phyloP scores from a whole-genome alignment of 2,329 filamentous ascomycete genomes.

The Westerdykella ornata region DNA sequence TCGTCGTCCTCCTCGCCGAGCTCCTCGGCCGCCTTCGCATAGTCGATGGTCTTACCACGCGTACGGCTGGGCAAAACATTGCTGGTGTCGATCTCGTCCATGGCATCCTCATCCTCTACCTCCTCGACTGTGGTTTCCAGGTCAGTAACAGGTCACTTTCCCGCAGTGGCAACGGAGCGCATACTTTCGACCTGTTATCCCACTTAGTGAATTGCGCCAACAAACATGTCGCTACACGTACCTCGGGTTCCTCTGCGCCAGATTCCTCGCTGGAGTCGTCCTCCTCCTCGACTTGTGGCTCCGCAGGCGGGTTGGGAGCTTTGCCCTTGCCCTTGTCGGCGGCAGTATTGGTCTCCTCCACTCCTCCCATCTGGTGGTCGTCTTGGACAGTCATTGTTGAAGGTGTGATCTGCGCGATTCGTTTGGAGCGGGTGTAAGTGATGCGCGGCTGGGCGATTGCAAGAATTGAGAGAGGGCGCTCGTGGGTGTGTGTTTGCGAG shows the following conservation, averaged over 20 bases:
- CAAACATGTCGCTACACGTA: constrained; percentile 34
- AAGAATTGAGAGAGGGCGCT: not conserved
- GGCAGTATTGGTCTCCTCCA: constrained; percentile 40
- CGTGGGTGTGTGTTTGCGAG: not conserved
- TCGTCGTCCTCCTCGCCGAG: constrained; percentile 68
- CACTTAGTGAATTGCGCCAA: constrained; percentile 23
- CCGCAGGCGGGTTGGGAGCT: constrained; percentile 51
- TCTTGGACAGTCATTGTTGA: constrained; percentile 30
- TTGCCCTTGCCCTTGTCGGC: constrained; percentile 86
- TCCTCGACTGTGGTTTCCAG: constrained; percentile 48
- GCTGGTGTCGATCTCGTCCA: constrained; percentile 83
- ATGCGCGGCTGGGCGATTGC: constrained; percentile 9
- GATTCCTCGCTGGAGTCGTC: constrained; percentile 64
- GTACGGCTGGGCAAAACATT: constrained; percentile 87
- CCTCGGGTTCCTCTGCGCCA: constrained; percentile 51
- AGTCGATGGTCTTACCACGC: constrained; percentile 88
- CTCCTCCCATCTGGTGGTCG: constrained; percentile 35
- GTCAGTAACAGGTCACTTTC: constrained; percentile 11
- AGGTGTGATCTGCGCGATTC: not conserved
- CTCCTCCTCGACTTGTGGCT: constrained; percentile 62
- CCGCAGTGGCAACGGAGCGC: constrained; percentile 3
- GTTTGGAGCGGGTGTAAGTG: constrained; percentile 2
- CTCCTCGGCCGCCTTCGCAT: constrained; percentile 79
- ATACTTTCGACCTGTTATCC: constrained; percentile 33
- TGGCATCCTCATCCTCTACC: constrained; percentile 70